A percentile compares a stretch with the other conserved stretches of the same genome.
Conservation (phyloP, 768 basidiomycete genomes). For the Dacryopinax primogenitus region DNA sequence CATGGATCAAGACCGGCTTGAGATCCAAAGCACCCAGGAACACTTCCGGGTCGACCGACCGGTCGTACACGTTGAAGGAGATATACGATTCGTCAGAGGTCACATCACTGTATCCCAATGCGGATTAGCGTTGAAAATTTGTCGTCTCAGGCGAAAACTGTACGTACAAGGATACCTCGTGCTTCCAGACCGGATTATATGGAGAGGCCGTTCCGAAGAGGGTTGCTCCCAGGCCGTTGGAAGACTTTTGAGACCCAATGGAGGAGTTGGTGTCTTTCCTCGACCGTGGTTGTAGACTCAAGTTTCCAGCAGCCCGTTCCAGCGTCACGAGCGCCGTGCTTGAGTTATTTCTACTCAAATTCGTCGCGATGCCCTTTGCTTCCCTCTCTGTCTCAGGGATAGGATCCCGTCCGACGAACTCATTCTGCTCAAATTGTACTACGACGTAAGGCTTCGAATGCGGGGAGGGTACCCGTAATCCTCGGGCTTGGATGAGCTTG, state of each 20-base stretch:
- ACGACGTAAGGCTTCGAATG: slow-evolving; percentile 79
- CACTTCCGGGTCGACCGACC: slow-evolving; percentile 59
- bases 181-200: slow-evolving; percentile 96
- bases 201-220: slow-evolving; percentile 25
- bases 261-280: background rate
- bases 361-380: slow-evolving; percentile 64
- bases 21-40: slow-evolving; percentile 88
- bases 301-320: slow-evolving; percentile 20
- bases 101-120: slow-evolving; percentile 57
- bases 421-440: slow-evolving; percentile 97
- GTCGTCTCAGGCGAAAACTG: slow-evolving; percentile 11
- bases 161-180: slow-evolving; percentile 93
- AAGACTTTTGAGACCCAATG: background rate
- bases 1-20: slow-evolving; percentile 80
- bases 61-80: slow-evolving; percentile 84
- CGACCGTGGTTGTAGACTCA: slow-evolving; percentile 1
- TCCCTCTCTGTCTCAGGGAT: slow-evolving; percentile 70
- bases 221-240: slow-evolving; percentile 7
- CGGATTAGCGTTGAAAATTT: slow-evolving; percentile 16
- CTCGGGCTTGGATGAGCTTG: slow-evolving; percentile 85
- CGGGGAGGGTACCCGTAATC: slow-evolving; percentile 56
- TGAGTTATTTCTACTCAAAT: slow-evolving; percentile 43
- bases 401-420: slow-evolving; percentile 87
- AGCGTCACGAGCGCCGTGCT: slow-evolving; percentile 45
- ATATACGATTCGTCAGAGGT: slow-evolving; percentile 75